Percentiles rank a stretch among this genome's conserved stretches.
Evolutionary conservation across 2,329 filamentous ascomycete species (phyloP).

Genomic region (Hypomyces perniciosus): DNA sequence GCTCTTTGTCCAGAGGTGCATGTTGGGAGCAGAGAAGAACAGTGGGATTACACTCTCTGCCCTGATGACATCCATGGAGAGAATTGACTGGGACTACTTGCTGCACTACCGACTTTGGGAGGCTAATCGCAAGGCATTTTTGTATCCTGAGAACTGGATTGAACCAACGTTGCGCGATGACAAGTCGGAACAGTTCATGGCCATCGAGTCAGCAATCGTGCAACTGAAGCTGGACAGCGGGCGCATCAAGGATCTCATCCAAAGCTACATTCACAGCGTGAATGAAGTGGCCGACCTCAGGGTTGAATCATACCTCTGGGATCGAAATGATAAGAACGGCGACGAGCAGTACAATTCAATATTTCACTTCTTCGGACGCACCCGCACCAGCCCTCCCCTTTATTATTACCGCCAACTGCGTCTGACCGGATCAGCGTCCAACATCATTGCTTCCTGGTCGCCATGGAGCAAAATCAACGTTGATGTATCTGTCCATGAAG

Average conservation of each 20-base stretch:
- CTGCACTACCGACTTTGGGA: conserved; percentile 7
- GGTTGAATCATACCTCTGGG: background rate
- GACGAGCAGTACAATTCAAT: background rate
- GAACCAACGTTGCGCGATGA: conserved; percentile 8
- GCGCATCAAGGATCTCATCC: background rate
- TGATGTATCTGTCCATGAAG: background rate
- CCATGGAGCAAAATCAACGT: background rate
- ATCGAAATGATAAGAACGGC: background rate
- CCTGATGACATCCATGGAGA: background rate
- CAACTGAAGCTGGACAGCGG: background rate
- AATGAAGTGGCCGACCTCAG: conserved; percentile 2
- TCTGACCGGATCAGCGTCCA: no score
- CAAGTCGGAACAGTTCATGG: conserved; percentile 1
- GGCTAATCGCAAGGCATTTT: conserved; percentile 8
- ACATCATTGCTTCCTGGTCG: background rate
- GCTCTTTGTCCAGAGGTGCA: conserved; percentile 14
- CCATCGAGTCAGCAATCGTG: conserved; percentile 3
- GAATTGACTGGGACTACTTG: conserved; percentile 1
- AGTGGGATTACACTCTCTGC: background rate
- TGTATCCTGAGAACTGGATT: conserved; percentile 13
- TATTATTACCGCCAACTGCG: conserved; percentile 1
- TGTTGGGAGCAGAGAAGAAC: conserved; percentile 10
- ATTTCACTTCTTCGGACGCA: conserved; percentile 1
- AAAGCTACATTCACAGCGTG: background rate
- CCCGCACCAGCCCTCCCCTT: background rate